Conservation (phyloP, 441 rosid genomes). For the Brassica hybrid region DNA sequence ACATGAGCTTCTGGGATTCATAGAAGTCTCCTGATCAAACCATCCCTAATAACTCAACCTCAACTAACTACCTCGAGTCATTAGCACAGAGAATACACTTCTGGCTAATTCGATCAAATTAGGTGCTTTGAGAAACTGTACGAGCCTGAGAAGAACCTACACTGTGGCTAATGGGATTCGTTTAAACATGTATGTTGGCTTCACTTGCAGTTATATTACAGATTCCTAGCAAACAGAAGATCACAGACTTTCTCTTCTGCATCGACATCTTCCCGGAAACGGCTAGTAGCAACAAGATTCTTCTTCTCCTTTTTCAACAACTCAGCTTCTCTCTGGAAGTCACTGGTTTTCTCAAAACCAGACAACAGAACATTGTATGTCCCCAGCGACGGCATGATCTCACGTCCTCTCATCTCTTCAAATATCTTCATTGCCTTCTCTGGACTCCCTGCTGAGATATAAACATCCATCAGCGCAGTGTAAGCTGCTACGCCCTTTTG, state of each 20-base stretch:
- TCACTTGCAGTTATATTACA: constrained; percentile 5
- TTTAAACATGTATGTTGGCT: neutral
- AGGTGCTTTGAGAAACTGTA: too few relatives aligned
- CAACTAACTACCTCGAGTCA: constrained; percentile 13
- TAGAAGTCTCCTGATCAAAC: neutral
- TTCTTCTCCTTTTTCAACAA: constrained; percentile 68
- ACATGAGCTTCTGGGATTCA: constrained; percentile 10
- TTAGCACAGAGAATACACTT: neutral
- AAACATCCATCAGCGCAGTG: constrained; percentile 70
- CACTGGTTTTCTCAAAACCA: constrained; percentile 67
- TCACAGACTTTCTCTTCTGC: constrained; percentile 68
- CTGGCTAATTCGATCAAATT: too few relatives aligned
- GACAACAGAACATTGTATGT: constrained; percentile 68
- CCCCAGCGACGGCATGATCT: constrained; percentile 63
- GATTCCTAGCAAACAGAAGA: constrained; percentile 60
- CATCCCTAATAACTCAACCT: constrained; percentile 6
- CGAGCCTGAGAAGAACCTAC: too few relatives aligned
- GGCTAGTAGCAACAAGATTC: constrained; percentile 43
- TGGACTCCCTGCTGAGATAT: constrained; percentile 73
- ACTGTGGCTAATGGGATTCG: constrained; percentile 29
- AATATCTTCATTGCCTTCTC: constrained; percentile 70
- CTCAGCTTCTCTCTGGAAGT: constrained; percentile 52
- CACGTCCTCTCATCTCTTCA: constrained; percentile 59
- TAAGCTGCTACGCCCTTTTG: constrained; percentile 69
- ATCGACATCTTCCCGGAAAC: constrained; percentile 41